These are phyloP conservation scores for Apophysomyces ossiformis DNA, from an alignment of 371 early-diverging fungal genomes.

Conservation along the genomic window DNA sequence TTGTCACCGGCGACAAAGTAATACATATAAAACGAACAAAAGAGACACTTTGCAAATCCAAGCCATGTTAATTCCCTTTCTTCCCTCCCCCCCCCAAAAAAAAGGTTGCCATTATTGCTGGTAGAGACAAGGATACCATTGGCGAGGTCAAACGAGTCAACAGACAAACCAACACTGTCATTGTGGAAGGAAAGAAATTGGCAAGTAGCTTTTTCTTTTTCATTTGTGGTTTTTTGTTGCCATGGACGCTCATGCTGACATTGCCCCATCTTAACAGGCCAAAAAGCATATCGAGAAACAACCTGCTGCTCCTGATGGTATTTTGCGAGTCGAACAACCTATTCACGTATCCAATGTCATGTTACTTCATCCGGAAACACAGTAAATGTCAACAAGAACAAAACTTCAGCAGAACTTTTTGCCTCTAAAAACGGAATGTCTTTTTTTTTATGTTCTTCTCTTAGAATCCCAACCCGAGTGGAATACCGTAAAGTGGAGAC, in stretches of 20 bases:
- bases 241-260: neutral
- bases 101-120: constrained; percentile 57
- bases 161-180: constrained; percentile 43
- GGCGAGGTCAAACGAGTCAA: constrained; percentile 52
- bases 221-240: neutral
- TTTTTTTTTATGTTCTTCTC: constrained; percentile 1
- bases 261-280: constrained; percentile 23
- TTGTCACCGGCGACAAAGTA: constrained; percentile 57
- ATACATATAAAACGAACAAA: no score
- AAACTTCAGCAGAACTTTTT: no score
- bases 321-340: constrained; percentile 48
- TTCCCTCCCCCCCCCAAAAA: neutral
- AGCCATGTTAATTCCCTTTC: neutral
- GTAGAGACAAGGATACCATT: constrained; percentile 56
- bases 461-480: constrained; percentile 44
- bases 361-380: constrained; percentile 56
- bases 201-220: constrained; percentile 20
- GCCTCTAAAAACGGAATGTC: no score
- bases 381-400: constrained; percentile 32
- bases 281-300: constrained; percentile 56
- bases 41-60: no score
- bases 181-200: constrained; percentile 57
- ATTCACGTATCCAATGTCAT: constrained; percentile 58
- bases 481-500: constrained; percentile 46
- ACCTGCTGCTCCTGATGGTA: constrained; percentile 55